phyloP scores from a whole-genome alignment of 805 yeast genomes.

The Debaryomyces prosopidis region DNA sequence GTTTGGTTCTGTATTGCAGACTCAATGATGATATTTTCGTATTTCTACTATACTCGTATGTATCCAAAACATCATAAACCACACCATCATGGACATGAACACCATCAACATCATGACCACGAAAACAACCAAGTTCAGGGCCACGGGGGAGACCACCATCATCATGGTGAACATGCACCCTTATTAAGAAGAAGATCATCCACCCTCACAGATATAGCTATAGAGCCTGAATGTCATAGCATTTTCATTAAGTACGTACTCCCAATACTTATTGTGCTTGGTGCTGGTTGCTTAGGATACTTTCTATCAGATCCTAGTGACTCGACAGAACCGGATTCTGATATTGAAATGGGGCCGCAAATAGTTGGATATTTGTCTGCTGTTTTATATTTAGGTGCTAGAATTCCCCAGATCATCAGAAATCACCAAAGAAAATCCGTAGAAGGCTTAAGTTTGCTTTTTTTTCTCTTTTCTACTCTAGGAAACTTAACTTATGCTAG shows the following conservation, averaged over 20 bases:
- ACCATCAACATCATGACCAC: conserved; percentile 10
- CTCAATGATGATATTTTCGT: conserved; percentile 54
- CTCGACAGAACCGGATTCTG: conserved; percentile 22
- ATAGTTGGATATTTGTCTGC: conserved; percentile 73
- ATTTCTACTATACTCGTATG: conserved; percentile 53
- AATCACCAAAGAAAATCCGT: conserved; percentile 78
- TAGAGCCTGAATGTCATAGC: conserved; percentile 48
- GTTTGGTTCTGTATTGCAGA: conserved; percentile 79
- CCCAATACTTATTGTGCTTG: conserved; percentile 62
- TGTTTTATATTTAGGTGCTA: conserved; percentile 64
- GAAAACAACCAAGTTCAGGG: conserved; percentile 8
- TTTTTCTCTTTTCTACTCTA: conserved; percentile 69
- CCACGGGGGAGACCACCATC: conserved; percentile 13
- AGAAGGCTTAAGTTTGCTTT: conserved; percentile 80
- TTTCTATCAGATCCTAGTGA: conserved; percentile 42
- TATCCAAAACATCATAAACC: conserved; percentile 39
- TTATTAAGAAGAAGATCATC: conserved; percentile 49
- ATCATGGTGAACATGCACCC: conserved; percentile 25
- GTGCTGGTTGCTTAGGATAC: conserved; percentile 64
- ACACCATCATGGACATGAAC: conserved; percentile 14
- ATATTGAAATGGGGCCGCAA: conserved; percentile 56
- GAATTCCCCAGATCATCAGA: conserved; percentile 82
- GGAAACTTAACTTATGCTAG: conserved; percentile 78
- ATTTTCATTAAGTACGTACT: conserved; percentile 51
- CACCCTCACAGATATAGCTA: conserved; percentile 49